Base-by-base conservation (phyloP, 768 basidiomycete species). In the Gautieria morchelliformis region DNA sequence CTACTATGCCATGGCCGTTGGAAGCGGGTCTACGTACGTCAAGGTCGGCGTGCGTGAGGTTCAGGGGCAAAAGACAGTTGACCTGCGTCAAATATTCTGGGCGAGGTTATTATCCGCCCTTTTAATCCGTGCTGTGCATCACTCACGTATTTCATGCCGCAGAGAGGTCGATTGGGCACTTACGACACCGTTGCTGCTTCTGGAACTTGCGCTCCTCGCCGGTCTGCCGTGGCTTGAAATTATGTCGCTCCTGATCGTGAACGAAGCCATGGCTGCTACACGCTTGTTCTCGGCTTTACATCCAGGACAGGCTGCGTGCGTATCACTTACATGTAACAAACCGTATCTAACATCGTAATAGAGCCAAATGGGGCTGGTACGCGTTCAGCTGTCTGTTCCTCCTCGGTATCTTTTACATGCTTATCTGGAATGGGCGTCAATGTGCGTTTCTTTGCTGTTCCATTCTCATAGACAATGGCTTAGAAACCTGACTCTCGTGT, bases 351-450 rank as follows among this genome's bases (percentile, higher is more conserved):
- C 19, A 7, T 49, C 10, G 33, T 52, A 40, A 30, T 15, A 58
- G 57, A 5, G 50, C 41, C 10, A 58, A 53, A 42, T 58, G 57
- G 57, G 57, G 52, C 12, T 58, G 57, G 57, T 58, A 39, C 44
- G 11, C 42, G 7, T 55, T 58, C 51, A 11, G 30, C 40, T 52
- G 50, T 20, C 11, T 58, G 17, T 58, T 54, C 22, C 49, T 58
- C 12, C 19, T 58, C 35, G 37, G 17, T 15, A 44, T 58, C n/a
- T 4, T 58, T 17, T 17, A 39, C 33, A 41, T 19, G 15, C 24
- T 58, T 20, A 10, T 54, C 5, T 52, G 39, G 39, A 35, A 39
- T 20, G 57, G 57, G 24, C 24, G 49, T 12, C 5, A 53, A 58
- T 37, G 57, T 58, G 19, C 47, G 53, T 48, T 2, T 12, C 12